phyloP scores from a whole-genome alignment of 768 basidiomycete genomes.

The Pleurotus platypus region DNA sequence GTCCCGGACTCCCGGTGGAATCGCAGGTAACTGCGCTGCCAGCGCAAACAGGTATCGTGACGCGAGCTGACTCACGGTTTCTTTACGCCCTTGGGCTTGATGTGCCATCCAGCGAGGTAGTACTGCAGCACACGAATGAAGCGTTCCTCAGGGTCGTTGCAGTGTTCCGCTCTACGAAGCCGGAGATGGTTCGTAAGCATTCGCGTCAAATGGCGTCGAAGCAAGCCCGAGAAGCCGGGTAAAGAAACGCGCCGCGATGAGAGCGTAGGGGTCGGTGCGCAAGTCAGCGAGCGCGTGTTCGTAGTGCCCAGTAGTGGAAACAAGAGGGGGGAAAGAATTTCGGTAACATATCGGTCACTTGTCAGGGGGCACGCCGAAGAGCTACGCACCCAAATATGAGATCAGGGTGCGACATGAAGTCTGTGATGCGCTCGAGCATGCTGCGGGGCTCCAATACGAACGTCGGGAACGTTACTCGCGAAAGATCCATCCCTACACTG shows the following conservation, averaged over 20 bases:
- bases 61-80: constrained; percentile 70
- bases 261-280: too few species aligned
- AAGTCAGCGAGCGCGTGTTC: not conserved
- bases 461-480: constrained; percentile 88
- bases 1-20: not conserved
- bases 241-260: not conserved
- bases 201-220: constrained; percentile 4
- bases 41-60: constrained; percentile 3
- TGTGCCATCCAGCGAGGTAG: constrained; percentile 99
- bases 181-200: constrained; percentile 6
- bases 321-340: not conserved
- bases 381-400: constrained; percentile 84
- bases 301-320: not conserved
- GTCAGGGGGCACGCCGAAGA: constrained; percentile 8
- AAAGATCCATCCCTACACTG: constrained; percentile 96
- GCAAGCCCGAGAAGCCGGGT: not conserved
- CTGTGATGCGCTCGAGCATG: constrained; percentile 97
- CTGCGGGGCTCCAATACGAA: constrained; percentile 97
- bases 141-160: constrained; percentile 80
- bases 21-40: not conserved
- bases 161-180: constrained; percentile 66
- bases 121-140: constrained; percentile 90
- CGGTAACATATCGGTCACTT: constrained; percentile 2
- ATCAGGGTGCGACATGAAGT: constrained; percentile 99
- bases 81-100: constrained; percentile 99